Percentiles rank a stretch among this genome's conserved stretches.
These are phyloP conservation scores for Coniochaeta sp. DNA, from an alignment of 2,329 filamentous ascomycete genomes.

Conservation along the genomic window DNA sequence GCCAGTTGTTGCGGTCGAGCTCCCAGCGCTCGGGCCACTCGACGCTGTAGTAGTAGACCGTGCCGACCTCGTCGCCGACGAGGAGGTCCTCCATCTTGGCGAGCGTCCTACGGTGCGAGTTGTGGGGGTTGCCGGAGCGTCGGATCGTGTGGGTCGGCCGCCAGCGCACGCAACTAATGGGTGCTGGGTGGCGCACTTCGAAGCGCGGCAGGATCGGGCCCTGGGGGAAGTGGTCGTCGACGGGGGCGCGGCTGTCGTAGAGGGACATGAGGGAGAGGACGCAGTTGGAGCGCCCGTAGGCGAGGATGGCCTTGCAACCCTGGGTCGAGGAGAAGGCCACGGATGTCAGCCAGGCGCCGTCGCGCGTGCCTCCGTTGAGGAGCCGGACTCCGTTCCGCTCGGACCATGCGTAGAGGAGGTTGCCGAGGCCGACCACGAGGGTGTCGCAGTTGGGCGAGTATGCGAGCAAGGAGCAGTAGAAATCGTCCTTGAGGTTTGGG, in stretches of 20 bases:
- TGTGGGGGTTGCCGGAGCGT: conserved; percentile 41
- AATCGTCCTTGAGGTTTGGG: conserved; percentile 84
- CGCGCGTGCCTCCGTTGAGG: conserved; percentile 34
- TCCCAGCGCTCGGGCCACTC: conserved; percentile 71
- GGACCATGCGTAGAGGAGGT: conserved; percentile 82
- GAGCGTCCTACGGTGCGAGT: conserved; percentile 34
- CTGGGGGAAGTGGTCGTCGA: conserved; percentile 24
- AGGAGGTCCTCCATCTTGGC: conserved; percentile 75
- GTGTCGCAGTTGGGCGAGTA: conserved; percentile 70
- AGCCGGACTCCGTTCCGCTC: conserved; percentile 61
- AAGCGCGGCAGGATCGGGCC: conserved; percentile 72
- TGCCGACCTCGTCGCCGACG: conserved; percentile 76
- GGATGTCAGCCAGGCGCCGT: conserved; percentile 63
- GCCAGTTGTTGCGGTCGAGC: conserved; percentile 59
- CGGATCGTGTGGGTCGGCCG: conserved; percentile 53
- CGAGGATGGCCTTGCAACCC: conserved; percentile 73
- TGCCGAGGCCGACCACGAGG: conserved; percentile 75
- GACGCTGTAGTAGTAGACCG: conserved; percentile 80
- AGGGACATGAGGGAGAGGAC: conserved; percentile 72
- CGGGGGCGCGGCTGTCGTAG: conserved; percentile 36
- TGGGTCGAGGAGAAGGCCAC: conserved; percentile 79
- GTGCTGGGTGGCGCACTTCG: conserved; percentile 60
- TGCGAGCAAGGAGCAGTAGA: conserved; percentile 86
- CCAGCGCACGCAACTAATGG: conserved; percentile 77
- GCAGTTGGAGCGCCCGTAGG: conserved; percentile 74